phyloP scores from a whole-genome alignment of 208 protist genomes.

The Sergeia podlipaevii region DNA sequence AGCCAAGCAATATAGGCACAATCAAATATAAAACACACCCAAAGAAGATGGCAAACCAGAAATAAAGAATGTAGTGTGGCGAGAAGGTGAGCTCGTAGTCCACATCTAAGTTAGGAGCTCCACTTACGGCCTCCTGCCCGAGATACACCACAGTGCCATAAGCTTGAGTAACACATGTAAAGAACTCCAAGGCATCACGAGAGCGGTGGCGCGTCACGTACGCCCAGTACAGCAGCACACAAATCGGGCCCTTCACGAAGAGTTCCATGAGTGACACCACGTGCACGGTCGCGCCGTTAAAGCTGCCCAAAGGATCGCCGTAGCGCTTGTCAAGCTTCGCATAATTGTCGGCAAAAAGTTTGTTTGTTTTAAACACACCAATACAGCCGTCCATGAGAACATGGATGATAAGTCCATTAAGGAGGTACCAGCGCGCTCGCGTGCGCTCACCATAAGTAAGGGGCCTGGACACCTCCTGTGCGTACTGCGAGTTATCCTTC shows the following conservation, averaged over 20 bases:
- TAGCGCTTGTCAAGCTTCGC: slow-evolving; percentile 66
- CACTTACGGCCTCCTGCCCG: slow-evolving; percentile 57
- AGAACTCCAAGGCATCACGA: slow-evolving; percentile 67
- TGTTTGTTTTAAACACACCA: slow-evolving; percentile 61
- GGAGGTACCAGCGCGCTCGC: slow-evolving; percentile 71
- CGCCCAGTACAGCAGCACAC: slow-evolving; percentile 59
- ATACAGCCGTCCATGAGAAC: slow-evolving; percentile 69
- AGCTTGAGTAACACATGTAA: slow-evolving; percentile 60
- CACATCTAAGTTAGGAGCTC: slow-evolving; percentile 52
- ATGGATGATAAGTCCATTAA: slow-evolving; percentile 72
- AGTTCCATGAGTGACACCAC: slow-evolving; percentile 65
- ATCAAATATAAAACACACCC: slow-evolving; percentile 52
- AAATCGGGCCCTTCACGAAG: slow-evolving; percentile 55
- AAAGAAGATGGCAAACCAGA: slow-evolving; percentile 65
- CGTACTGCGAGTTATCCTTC: slow-evolving; percentile 19
- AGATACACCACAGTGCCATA: slow-evolving; percentile 68
- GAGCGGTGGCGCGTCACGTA: slow-evolving; percentile 41
- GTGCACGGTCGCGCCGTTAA: slow-evolving; percentile 50
- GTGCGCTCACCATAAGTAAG: slow-evolving; percentile 47
- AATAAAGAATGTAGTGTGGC: slow-evolving; percentile 50
- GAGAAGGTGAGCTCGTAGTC: slow-evolving; percentile 57
- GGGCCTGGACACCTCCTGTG: slow-evolving; percentile 19
- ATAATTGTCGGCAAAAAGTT: slow-evolving; percentile 57
- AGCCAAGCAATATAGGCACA: slow-evolving; percentile 47
- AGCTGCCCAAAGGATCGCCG: slow-evolving; percentile 28